Percentiles rank a stretch among this genome's conserved stretches.
These are phyloP conservation scores for Lasiodiplodia sp. DNA, from an alignment of 2,329 filamentous ascomycete species.

Conservation along the genomic window DNA sequence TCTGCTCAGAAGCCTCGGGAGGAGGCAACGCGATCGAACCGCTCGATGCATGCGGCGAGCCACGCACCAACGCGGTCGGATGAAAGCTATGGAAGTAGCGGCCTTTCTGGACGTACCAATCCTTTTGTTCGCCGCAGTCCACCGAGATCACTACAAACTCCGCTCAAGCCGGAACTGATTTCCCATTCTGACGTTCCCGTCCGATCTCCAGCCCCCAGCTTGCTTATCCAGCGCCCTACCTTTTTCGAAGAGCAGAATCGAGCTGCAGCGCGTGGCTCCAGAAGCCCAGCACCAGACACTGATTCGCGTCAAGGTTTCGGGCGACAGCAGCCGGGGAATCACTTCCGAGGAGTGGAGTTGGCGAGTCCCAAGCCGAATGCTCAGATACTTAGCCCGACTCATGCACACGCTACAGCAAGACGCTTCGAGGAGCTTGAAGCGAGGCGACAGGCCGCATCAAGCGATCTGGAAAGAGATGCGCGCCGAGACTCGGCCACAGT, in stretches of 20 bases:
- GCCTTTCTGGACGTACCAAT: background rate
- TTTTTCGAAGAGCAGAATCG: slow-evolving; percentile 14
- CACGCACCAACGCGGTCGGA: background rate
- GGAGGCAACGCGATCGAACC: background rate
- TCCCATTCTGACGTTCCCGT: slow-evolving; percentile 9
- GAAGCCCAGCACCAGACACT: background rate
- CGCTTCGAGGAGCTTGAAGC: slow-evolving; percentile 15
- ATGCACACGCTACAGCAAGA: background rate
- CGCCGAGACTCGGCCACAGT: background rate
- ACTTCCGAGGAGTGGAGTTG: background rate
- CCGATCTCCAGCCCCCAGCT: slow-evolving; percentile 7
- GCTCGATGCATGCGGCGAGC: background rate
- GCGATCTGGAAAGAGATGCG: background rate
- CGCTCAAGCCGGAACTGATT: background rate
- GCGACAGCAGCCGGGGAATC: background rate
- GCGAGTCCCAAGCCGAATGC: background rate
- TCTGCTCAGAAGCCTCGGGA: background rate
- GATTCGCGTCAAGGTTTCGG: slow-evolving; percentile 1
- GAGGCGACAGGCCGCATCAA: background rate
- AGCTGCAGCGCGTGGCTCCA: background rate
- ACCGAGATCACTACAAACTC: background rate
- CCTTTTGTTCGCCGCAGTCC: slow-evolving; percentile 25
- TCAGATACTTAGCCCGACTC: background rate
- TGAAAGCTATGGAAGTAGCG: background rate
- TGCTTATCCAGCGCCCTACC: slow-evolving; percentile 12